phyloP scores from a whole-genome alignment of 768 basidiomycete genomes.

The Phlebiopsis gigantea region DNA sequence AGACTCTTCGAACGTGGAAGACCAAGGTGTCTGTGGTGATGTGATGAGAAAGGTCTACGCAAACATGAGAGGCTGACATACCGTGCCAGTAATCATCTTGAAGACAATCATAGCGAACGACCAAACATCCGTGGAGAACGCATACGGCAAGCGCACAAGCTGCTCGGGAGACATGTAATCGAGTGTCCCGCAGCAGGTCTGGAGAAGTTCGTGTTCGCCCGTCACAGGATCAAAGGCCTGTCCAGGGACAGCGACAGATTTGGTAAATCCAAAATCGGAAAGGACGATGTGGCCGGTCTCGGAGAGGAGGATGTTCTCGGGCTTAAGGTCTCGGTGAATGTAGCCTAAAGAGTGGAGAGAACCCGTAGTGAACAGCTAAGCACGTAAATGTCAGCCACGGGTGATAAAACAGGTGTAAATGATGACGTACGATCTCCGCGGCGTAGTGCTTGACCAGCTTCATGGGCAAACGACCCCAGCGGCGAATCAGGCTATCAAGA shows the following conservation, averaged over 20 bases:
- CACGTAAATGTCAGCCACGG: too few relatives aligned
- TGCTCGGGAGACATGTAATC: conserved; percentile 7
- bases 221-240: neutral
- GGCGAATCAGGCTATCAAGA: neutral
- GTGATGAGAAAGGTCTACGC: neutral
- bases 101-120: conserved; percentile 31
- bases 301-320: conserved; percentile 24
- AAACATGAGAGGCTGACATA: conserved; percentile 2
- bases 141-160: conserved; percentile 31
- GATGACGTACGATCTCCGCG: neutral
- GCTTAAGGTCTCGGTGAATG: conserved; percentile 27
- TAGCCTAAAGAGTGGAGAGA: conserved; percentile 19
- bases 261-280: conserved; percentile 22
- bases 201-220: neutral
- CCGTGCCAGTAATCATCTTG: conserved; percentile 17
- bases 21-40: neutral
- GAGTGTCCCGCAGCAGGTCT: neutral
- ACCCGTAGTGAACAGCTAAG: conserved; percentile 17
- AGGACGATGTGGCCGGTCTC: conserved; percentile 19
- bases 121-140: conserved; percentile 42
- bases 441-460: conserved; percentile 13
- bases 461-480: conserved; percentile 12
- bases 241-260: neutral
- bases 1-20: neutral
- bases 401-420: neutral